A percentile compares a stretch with the other conserved stretches of the same genome.
These are phyloP conservation scores for Paecilomyces fulvus DNA, from an alignment of 2,329 filamentous ascomycete genomes.

Conservation along the genomic window DNA sequence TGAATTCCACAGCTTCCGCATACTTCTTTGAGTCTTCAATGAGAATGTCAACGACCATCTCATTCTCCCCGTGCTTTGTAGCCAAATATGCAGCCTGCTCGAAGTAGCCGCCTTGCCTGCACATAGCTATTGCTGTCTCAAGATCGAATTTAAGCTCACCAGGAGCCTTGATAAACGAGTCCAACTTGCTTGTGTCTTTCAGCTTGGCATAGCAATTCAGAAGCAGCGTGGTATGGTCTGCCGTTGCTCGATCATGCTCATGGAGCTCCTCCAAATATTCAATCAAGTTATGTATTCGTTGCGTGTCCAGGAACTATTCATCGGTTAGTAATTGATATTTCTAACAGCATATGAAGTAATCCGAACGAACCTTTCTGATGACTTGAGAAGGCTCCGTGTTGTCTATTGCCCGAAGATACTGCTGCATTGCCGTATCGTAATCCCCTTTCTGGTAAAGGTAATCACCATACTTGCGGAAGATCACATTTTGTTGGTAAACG, in stretches of 20 bases:
- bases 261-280: constrained; percentile 95
- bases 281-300: constrained; percentile 94
- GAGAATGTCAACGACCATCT: constrained; percentile 88
- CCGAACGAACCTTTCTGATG: constrained; percentile 64
- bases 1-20: constrained; percentile 78
- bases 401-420: constrained; percentile 92
- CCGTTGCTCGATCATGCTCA: constrained; percentile 84
- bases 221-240: constrained; percentile 88
- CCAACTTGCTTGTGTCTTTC: constrained; percentile 92
- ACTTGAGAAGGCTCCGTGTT: constrained; percentile 94
- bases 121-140: constrained; percentile 96
- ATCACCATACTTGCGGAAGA: constrained; percentile 89
- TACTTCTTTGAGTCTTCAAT: constrained; percentile 94
- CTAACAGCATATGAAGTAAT: constrained; percentile 18
- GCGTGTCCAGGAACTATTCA: constrained; percentile 78
- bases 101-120: constrained; percentile 90
- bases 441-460: constrained; percentile 90
- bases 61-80: constrained; percentile 86
- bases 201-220: constrained; percentile 97
- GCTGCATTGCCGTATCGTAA: constrained; percentile 97
- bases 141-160: constrained; percentile 87
- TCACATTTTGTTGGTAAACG: constrained; percentile 72
- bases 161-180: constrained; percentile 92
- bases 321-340: constrained; percentile 11
- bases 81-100: constrained; percentile 95